A percentile compares a stretch with the other conserved stretches of the same genome.
Evolutionary conservation across 2,329 filamentous ascomycete species (phyloP).

Genomic region (Daldinia eschscholtzii): DNA sequence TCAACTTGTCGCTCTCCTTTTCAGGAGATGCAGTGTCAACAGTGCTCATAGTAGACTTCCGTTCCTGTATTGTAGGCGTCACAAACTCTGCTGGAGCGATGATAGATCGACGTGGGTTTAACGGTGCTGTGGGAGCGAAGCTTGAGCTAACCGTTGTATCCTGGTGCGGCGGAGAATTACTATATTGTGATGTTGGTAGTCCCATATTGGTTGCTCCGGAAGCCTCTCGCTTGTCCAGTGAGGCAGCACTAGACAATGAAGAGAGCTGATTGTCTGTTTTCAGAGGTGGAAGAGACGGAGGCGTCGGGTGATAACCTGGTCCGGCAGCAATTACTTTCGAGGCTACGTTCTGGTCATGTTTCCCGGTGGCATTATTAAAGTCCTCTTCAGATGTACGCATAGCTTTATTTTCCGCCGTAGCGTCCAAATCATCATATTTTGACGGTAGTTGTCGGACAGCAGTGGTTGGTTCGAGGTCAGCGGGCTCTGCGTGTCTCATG

Average conservation of each 20-base stretch:
- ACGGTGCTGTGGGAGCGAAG: conserved; percentile 60
- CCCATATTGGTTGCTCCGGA: conserved; percentile 28
- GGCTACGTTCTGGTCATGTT: conserved; percentile 45
- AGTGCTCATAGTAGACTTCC: conserved; percentile 62
- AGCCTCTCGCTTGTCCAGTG: conserved; percentile 1
- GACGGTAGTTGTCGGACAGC: conserved; percentile 42
- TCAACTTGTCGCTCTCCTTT: conserved; percentile 77
- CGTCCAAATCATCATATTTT: conserved; percentile 28
- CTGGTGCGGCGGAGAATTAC: conserved; percentile 38
- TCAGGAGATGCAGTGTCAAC: conserved; percentile 65
- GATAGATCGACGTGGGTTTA: conserved; percentile 58
- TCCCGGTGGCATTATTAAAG: conserved; percentile 40
- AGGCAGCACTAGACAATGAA: conserved; percentile 14
- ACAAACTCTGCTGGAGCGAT: conserved; percentile 54
- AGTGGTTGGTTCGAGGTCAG: conserved; percentile 44
- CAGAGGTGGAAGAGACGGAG: conserved; percentile 45
- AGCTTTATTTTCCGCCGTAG: conserved; percentile 22
- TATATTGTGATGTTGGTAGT: conserved; percentile 16
- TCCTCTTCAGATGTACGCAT: conserved; percentile 17
- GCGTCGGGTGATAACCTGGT: conserved; percentile 40
- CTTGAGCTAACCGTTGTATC: conserved; percentile 45
- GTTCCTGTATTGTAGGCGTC: conserved; percentile 55
- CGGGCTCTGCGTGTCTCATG: conserved; percentile 37
- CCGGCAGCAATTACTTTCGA: conserved; percentile 42
- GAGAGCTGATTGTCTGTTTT: conserved; percentile 42